These are phyloP conservation scores for Botrytis medusae DNA, from an alignment of 2,329 filamentous ascomycete genomes.

Conservation along the genomic window DNA sequence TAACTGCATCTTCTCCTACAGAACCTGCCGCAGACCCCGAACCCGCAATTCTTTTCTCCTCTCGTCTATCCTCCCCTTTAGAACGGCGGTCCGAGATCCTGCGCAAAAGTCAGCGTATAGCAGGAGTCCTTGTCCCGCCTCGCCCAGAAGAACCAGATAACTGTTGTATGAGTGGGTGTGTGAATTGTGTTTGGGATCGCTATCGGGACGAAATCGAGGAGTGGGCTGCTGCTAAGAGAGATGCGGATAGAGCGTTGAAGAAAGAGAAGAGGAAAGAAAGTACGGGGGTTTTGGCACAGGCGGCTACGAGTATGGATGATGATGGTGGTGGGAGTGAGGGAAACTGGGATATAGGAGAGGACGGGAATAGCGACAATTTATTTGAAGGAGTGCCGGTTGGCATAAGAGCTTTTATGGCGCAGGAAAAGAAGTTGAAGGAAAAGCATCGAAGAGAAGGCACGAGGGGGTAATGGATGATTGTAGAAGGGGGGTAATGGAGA, in stretches of 20 bases:
- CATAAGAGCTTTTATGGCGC: conserved; percentile 96
- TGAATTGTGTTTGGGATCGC: conserved; percentile 94
- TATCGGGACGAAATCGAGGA: conserved; percentile 91
- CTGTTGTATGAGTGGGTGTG: conserved; percentile 98
- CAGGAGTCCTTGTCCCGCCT: conserved; percentile 80
- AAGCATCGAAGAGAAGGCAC: conserved; percentile 60
- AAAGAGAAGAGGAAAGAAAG: conserved; percentile 40
- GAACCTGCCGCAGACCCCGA: conserved; percentile 37
- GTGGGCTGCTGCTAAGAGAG: conserved; percentile 65
- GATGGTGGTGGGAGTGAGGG: conserved; percentile 74
- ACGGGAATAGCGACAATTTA: conserved; percentile 57
- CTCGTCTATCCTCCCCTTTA: conserved; percentile 70
- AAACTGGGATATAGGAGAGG: conserved; percentile 56
- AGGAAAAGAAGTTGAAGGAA: conserved; percentile 84
- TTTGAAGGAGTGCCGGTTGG: conserved; percentile 85
- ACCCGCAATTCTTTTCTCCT: conserved; percentile 77
- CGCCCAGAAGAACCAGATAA: conserved; percentile 89
- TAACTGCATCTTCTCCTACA: conserved; percentile 23
- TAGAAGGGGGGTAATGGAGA: neutral
- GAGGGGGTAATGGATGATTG: conserved; percentile 13
- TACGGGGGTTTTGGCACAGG: conserved; percentile 18
- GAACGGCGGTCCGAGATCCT: conserved; percentile 63
- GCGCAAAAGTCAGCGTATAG: conserved; percentile 62
- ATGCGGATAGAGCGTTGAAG: conserved; percentile 31
- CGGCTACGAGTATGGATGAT: conserved; percentile 68